These are phyloP conservation scores for Ceratobasidium sp. DNA, from an alignment of 1,284 basidiomycete species.

Conservation along the genomic window DNA sequence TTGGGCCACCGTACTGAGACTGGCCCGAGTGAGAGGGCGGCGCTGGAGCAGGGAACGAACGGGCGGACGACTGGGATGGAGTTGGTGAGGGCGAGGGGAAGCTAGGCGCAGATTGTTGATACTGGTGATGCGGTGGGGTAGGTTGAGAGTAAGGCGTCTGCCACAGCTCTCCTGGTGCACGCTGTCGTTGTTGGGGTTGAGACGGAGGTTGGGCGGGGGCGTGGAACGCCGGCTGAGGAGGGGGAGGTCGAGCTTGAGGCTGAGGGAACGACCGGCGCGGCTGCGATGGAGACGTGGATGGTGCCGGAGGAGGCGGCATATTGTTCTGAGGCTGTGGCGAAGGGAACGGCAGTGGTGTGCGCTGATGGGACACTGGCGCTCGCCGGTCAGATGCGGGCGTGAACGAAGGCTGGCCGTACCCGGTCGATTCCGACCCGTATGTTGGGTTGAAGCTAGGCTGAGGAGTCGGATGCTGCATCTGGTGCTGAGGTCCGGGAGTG, in stretches of 20 bases:
- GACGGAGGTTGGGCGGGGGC: background rate
- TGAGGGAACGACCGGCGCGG: slow-evolving; percentile 26
- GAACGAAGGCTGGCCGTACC: slow-evolving; percentile 1
- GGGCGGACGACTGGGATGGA: slow-evolving; percentile 5
- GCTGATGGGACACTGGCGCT: slow-evolving; percentile 37
- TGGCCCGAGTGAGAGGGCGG: background rate
- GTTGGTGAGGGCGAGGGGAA: slow-evolving; percentile 2
- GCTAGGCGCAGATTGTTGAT: slow-evolving; percentile 12
- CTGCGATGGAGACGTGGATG: slow-evolving; percentile 4
- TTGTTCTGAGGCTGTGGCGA: slow-evolving; percentile 17
- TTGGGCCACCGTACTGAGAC: slow-evolving; percentile 1
- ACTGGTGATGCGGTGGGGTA: background rate
- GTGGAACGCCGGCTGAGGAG: background rate
- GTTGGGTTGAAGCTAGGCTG: background rate
- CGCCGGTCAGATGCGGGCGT: background rate
- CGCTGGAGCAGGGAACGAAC: slow-evolving; percentile 32
- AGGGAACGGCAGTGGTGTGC: slow-evolving; percentile 22
- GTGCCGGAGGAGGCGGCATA: slow-evolving; percentile 11
- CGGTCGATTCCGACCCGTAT: slow-evolving; percentile 2
- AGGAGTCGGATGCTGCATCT: slow-evolving; percentile 8
- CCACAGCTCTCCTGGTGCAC: slow-evolving; percentile 23
- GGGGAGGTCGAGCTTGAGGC: background rate
- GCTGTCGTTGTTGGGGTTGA: background rate
- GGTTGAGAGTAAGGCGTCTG: slow-evolving; percentile 34
- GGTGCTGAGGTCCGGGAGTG: background rate